Evolutionary conservation across 2,329 filamentous ascomycete species (phyloP).

Genomic region (Aspergillus sergii): DNA sequence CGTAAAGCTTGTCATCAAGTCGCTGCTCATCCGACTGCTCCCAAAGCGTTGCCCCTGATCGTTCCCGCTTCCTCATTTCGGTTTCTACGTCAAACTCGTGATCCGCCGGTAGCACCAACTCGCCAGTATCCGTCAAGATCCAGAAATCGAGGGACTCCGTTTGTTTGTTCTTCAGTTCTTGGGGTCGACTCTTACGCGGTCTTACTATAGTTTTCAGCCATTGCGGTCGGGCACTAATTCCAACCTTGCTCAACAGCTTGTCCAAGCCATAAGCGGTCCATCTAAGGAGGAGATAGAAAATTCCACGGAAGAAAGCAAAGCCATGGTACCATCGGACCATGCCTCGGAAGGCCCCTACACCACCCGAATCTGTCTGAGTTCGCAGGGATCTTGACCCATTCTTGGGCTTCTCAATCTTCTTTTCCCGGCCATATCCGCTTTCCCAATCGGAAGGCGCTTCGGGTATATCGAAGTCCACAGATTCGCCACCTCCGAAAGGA

Average conservation of each 20-base stretch:
- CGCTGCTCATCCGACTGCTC: constrained; percentile 61
- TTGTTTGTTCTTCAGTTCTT: constrained; percentile 14
- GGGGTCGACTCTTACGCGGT: constrained; percentile 23
- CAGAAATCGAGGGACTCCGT: constrained; percentile 53
- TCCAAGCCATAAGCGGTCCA: constrained; percentile 60
- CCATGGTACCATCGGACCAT: constrained; percentile 76
- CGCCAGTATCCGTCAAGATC: constrained; percentile 56
- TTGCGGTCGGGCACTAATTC: constrained; percentile 63
- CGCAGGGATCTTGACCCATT: constrained; percentile 39
- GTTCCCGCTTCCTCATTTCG: constrained; percentile 69
- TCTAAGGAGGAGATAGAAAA: constrained; percentile 66
- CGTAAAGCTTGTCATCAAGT: constrained; percentile 75
- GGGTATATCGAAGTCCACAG: constrained; percentile 37
- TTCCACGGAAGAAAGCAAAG: constrained; percentile 72
- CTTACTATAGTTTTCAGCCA: constrained; percentile 58
- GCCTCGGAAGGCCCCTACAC: constrained; percentile 77
- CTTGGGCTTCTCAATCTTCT: constrained; percentile 45
- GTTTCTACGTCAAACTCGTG: constrained; percentile 77
- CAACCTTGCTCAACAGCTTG: constrained; percentile 58
- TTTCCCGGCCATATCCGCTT: constrained; percentile 50
- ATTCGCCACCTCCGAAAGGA: constrained; percentile 35
- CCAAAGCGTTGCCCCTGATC: constrained; percentile 44
- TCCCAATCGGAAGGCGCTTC: constrained; percentile 41
- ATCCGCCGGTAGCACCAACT: constrained; percentile 59
- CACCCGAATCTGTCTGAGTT: constrained; percentile 51